Percentiles rank a stretch among this genome's conserved stretches.
These are phyloP conservation scores for Rosa persica DNA, from an alignment of 306 rosid species.

Conservation along the genomic window DNA sequence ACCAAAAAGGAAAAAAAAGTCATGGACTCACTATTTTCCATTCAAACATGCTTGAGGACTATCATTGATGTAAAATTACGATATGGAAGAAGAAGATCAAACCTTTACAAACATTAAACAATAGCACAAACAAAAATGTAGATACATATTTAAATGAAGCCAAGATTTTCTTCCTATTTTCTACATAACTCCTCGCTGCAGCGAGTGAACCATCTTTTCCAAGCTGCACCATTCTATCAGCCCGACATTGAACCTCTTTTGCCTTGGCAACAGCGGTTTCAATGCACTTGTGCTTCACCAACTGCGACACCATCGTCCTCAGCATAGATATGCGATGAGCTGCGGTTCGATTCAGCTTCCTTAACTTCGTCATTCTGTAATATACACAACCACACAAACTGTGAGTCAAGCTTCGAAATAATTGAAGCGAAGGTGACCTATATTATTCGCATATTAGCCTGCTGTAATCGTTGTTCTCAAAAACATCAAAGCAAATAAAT, in stretches of 20 bases:
- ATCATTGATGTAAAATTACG: too few species aligned
- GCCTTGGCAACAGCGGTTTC: constrained; percentile 98
- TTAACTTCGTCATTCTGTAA: constrained; percentile 70
- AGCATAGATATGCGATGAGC: constrained; percentile 89
- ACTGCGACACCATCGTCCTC: constrained; percentile 93
- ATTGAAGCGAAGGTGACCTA: neutral
- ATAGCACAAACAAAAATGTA: too few species aligned
- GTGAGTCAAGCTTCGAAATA: neutral
- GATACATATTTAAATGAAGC: too few species aligned
- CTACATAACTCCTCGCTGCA: constrained; percentile 52
- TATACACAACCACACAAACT: neutral
- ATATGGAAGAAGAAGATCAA: too few species aligned
- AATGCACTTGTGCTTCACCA: constrained; percentile 93
- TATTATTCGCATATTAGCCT: neutral
- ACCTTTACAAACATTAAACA: too few species aligned
- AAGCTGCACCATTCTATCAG: constrained; percentile 87
- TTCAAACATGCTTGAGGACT: too few species aligned
- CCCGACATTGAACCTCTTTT: constrained; percentile 77
- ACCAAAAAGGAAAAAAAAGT: too few species aligned
- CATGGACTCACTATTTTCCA: too few species aligned
- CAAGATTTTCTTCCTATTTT: too few species aligned
- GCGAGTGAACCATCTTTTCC: constrained; percentile 86
- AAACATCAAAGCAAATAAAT: too few species aligned
- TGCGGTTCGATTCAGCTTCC: constrained; percentile 71
- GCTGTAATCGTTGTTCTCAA: too few species aligned